Evolutionary conservation across 2,329 filamentous ascomycete species (phyloP).

Genomic region (Pyrenochaeta sp.): DNA sequence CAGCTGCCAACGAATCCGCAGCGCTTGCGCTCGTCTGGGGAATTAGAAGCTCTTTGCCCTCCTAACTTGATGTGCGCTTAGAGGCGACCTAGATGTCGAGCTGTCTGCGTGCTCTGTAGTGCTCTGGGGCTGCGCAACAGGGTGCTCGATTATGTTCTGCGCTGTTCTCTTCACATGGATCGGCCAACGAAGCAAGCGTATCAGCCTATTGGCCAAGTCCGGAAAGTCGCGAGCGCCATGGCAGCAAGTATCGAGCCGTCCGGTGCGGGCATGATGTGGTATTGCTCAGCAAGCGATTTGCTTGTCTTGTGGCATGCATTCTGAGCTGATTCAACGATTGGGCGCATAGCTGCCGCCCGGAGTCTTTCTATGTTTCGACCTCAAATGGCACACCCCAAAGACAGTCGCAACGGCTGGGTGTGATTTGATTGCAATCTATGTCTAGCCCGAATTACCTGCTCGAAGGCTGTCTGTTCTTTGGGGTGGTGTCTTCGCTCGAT

Average conservation of each 20-base stretch:
- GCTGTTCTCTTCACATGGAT: constrained; percentile 25
- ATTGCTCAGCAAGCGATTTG: constrained; percentile 25
- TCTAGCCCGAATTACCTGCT: constrained; percentile 23
- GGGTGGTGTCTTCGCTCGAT: constrained; percentile 15
- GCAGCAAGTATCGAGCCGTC: constrained; percentile 25
- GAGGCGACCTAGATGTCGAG: constrained; percentile 11
- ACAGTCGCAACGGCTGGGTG: constrained; percentile 21
- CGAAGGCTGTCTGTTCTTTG: constrained; percentile 15
- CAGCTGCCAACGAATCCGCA: constrained; percentile 41
- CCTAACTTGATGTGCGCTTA: constrained; percentile 24
- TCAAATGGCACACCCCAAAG: constrained; percentile 34
- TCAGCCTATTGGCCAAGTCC: constrained; percentile 37
- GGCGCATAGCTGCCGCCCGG: constrained; percentile 43
- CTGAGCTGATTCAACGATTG: constrained; percentile 33
- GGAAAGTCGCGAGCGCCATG: constrained; percentile 30
- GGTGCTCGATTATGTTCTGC: constrained; percentile 28
- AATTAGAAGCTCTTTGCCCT: constrained; percentile 11
- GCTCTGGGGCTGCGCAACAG: constrained; percentile 31
- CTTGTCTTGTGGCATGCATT: constrained; percentile 38
- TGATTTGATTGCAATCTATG: constrained; percentile 24
- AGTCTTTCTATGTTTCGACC: constrained; percentile 40
- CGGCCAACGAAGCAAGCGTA: constrained; percentile 34
- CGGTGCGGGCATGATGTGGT: constrained; percentile 24
- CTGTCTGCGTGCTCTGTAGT: constrained; percentile 10
- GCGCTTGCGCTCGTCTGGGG: constrained; percentile 38